Percentiles rank a stretch among this genome's conserved stretches.
These are phyloP conservation scores for Monosporozyma siamensis DNA, from an alignment of 805 yeast species.

Conservation along the genomic window DNA sequence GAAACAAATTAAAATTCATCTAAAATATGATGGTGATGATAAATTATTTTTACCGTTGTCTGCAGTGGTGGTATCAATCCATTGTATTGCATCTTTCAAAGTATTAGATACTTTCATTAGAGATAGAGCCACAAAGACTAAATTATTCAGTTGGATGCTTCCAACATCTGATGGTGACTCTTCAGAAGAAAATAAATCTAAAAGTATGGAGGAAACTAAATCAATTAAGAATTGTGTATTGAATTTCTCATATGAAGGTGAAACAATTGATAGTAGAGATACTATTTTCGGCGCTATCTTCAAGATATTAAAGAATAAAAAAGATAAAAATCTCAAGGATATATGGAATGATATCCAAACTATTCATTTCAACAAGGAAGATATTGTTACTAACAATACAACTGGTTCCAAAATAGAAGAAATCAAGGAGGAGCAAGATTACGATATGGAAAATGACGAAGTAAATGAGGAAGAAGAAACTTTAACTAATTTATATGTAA, in stretches of 20 bases:
- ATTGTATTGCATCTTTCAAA: conserved; percentile 43
- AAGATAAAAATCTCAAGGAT: conserved; percentile 33
- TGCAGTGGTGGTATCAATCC: conserved; percentile 34
- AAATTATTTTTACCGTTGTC: conserved; percentile 20
- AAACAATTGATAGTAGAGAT: conserved; percentile 50
- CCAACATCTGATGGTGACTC: conserved; percentile 4
- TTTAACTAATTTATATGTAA: conserved; percentile 22
- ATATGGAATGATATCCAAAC: conserved; percentile 54
- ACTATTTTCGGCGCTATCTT: conserved; percentile 72
- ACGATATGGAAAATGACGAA: conserved; percentile 21
- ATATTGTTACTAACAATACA: conserved; percentile 18
- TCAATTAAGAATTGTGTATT: conserved; percentile 31
- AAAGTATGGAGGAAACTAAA: background rate
- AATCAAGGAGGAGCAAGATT: conserved; percentile 12
- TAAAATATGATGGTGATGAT: conserved; percentile 35
- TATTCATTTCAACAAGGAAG: conserved; percentile 36
- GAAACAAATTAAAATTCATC: conserved; percentile 54
- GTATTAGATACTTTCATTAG: conserved; percentile 38
- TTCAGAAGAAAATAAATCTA: conserved; percentile 4
- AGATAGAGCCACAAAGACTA: conserved; percentile 28
- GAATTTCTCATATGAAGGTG: conserved; percentile 52
- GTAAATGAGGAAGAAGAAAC: conserved; percentile 17
- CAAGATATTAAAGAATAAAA: conserved; percentile 35
- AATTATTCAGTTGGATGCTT: conserved; percentile 13
- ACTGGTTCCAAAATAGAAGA: conserved; percentile 5